phyloP scores from a whole-genome alignment of 768 basidiomycete genomes.

The Omphalotus guepiniiformis region DNA sequence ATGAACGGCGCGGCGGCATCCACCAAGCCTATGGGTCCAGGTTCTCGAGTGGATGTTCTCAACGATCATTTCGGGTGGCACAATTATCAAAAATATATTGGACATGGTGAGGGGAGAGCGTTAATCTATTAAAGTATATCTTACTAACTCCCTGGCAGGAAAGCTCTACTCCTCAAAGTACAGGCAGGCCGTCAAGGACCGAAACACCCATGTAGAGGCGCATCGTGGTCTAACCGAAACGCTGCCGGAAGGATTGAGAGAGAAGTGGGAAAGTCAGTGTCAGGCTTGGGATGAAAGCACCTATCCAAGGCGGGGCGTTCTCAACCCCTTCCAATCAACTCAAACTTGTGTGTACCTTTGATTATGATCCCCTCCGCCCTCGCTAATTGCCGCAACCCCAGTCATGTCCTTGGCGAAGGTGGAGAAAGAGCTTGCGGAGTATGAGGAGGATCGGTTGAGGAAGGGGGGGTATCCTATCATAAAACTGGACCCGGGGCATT shows the following conservation, averaged over 20 bases:
- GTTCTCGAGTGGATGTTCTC: conserved; percentile 22
- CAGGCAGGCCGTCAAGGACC: conserved; percentile 9
- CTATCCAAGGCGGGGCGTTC: conserved; percentile 8
- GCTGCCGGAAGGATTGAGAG: not conserved
- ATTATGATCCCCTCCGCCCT: not conserved
- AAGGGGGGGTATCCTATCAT: conserved; percentile 6
- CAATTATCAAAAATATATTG: conserved; percentile 24
- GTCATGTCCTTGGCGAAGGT: not conserved
- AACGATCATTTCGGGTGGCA: conserved; percentile 28
- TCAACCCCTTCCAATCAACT: conserved; percentile 8
- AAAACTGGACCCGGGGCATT: conserved; percentile 12
- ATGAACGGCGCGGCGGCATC: conserved; percentile 23
- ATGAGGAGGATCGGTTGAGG: not conserved
- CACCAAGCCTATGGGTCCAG: conserved; percentile 31
- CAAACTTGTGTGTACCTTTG: not conserved
- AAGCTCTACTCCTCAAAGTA: conserved; percentile 8
- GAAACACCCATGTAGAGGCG: conserved; percentile 13
- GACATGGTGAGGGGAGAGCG: no score
- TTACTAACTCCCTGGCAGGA: no score
- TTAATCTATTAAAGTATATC: no score
- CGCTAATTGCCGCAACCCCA: no score
- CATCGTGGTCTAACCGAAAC: conserved; percentile 11
- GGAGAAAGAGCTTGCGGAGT: not conserved
- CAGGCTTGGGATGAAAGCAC: conserved; percentile 9
- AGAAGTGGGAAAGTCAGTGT: conserved; percentile 15